These are phyloP conservation scores for Cyclotella kingstonii DNA, from an alignment of 108 stramenopile species.

Conservation along the genomic window DNA sequence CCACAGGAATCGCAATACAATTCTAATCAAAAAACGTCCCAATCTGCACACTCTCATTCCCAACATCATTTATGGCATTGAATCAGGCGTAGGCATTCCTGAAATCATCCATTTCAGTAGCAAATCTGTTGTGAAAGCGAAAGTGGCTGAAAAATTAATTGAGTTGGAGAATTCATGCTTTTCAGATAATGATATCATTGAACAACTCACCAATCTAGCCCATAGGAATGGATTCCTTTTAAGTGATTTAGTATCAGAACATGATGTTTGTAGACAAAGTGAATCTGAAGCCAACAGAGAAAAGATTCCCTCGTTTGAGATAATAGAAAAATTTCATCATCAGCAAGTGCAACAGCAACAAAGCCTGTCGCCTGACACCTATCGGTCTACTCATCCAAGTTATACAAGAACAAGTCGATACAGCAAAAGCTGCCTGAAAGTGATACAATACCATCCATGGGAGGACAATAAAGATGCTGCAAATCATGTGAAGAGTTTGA, in stretches of 20 bases:
- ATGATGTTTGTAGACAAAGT: not conserved
- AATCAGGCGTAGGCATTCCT: conserved; percentile 23
- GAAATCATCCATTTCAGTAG: conserved; percentile 7
- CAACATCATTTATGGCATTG: conserved; percentile 42
- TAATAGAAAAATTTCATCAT: not conserved
- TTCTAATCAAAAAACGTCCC: conserved; percentile 37
- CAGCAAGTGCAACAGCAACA: not conserved
- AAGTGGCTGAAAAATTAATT: conserved; percentile 5
- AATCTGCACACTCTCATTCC: conserved; percentile 30
- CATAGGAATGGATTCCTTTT: conserved; percentile 25
- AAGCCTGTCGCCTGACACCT: too few species aligned
- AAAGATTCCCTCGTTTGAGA: too few species aligned
- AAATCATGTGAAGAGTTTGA: conserved; percentile 16
- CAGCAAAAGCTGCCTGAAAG: conserved; percentile 3
- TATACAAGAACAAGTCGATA: not conserved
- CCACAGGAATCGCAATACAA: conserved; percentile 22
- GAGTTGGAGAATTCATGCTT: conserved; percentile 19
- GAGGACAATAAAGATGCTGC: conserved; percentile 11
- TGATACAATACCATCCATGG: conserved; percentile 20
- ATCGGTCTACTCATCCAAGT: too few species aligned
- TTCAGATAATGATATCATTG: conserved; percentile 11
- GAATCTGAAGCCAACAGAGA: conserved; percentile 11
- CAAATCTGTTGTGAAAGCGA: conserved; percentile 7
- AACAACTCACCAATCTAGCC: conserved; percentile 24
- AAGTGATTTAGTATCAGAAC: conserved; percentile 14